Percentiles rank a stretch among this genome's conserved stretches.
Evolutionary conservation across 768 basidiomycete genomes (phyloP).

Genomic region (Boletus speciosus): DNA sequence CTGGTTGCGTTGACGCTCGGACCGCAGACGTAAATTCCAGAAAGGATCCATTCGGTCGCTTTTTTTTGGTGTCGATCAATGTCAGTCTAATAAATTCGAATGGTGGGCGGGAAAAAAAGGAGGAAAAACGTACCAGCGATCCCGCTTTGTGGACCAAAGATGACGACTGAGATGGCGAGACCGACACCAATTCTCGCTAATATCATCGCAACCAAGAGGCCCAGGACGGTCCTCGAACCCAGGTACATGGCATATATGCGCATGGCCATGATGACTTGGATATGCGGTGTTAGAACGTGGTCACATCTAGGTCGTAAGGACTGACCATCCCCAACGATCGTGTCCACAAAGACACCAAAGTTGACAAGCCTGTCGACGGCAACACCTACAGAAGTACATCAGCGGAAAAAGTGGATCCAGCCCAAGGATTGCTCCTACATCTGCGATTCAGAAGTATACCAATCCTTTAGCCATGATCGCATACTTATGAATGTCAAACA

Average conservation of each 20-base stretch:
- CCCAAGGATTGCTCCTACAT: not conserved
- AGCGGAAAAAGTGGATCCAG: not conserved
- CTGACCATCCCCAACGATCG: slow-evolving; percentile 11
- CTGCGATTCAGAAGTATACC: not conserved
- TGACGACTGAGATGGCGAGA: slow-evolving; percentile 4
- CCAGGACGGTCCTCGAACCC: slow-evolving; percentile 7
- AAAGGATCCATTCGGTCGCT: slow-evolving; percentile 18
- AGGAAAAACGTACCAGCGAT: slow-evolving; percentile 6
- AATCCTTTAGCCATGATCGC: not conserved
- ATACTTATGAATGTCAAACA: not conserved
- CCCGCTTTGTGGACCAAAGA: slow-evolving; percentile 17
- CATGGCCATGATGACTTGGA: slow-evolving; percentile 16
- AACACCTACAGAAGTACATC: slow-evolving; percentile 2
- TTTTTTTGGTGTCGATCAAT: not conserved
- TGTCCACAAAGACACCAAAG: slow-evolving; percentile 9
- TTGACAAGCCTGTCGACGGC: slow-evolving; percentile 10
- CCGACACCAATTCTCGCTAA: slow-evolving; percentile 6
- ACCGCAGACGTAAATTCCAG: slow-evolving; percentile 14
- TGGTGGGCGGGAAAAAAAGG: not conserved
- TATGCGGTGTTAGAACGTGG: not conserved
- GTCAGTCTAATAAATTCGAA: not conserved
- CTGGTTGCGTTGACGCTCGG: not conserved
- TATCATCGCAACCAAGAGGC: slow-evolving; percentile 4
- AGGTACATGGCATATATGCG: slow-evolving; percentile 24
- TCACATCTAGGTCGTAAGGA: not conserved